Conservation (phyloP, 345 rosid genomes). For the Pelargonium nanum region DNA sequence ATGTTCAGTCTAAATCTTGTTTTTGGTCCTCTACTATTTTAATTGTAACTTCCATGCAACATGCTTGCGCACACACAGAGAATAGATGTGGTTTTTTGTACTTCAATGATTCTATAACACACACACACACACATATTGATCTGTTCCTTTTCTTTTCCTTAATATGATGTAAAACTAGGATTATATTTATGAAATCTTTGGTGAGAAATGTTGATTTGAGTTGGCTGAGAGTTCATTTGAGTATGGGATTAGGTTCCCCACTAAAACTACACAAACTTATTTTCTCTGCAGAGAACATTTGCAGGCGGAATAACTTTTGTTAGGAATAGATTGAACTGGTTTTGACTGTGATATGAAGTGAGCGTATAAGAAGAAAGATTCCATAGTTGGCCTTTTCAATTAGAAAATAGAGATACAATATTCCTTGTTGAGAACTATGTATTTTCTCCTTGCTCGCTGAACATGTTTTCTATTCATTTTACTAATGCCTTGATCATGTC, state of each 20-base stretch:
- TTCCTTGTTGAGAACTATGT: neutral
- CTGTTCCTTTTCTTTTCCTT: neutral
- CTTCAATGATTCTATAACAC: no score
- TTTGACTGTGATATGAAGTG: neutral
- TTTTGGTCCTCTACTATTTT: no score
- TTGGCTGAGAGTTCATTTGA: neutral
- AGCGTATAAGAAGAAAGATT: neutral
- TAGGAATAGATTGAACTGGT: neutral
- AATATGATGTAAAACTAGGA: neutral
- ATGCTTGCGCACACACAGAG: no score
- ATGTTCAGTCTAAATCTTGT: constrained; percentile 1
- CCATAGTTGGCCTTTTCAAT: neutral
- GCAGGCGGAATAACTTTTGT: neutral
- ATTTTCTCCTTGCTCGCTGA: neutral
- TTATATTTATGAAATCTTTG: neutral
- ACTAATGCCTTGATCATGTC: neutral
- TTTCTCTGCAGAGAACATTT: neutral
- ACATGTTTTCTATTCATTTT: neutral
- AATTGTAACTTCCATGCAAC: no score
- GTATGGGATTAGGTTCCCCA: neutral
- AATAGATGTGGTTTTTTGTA: no score
- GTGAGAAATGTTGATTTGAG: neutral
- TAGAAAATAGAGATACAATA: neutral
- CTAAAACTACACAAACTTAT: neutral
- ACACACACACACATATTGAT: no score